These are phyloP conservation scores for Talaromyces borbonicus DNA, from an alignment of 495 filamentous ascomycete genomes.

Conservation along the genomic window DNA sequence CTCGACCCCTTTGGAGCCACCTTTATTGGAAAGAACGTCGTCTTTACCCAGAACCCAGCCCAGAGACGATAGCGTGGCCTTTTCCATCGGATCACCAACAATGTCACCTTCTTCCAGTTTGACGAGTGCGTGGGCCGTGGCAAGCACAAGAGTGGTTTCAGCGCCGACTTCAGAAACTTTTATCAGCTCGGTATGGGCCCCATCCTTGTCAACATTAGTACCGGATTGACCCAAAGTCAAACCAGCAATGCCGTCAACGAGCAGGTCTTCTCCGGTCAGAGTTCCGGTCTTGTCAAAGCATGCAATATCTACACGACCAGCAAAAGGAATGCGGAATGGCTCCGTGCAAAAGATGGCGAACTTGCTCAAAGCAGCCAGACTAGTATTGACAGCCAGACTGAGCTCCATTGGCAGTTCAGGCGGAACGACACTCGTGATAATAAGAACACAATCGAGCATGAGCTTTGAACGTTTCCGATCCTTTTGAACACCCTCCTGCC, in stretches of 20 bases:
- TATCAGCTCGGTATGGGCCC: slow-evolving; percentile 65
- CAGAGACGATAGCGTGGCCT: slow-evolving; percentile 79
- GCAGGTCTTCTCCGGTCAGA: slow-evolving; percentile 90
- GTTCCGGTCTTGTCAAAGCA: slow-evolving; percentile 99
- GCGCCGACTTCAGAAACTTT: slow-evolving; percentile 54
- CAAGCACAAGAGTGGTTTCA: slow-evolving; percentile 86
- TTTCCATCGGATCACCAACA: slow-evolving; percentile 98
- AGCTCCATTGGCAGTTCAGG: slow-evolving; percentile 98
- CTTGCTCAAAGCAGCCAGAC: slow-evolving; percentile 85
- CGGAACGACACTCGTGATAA: slow-evolving; percentile 93
- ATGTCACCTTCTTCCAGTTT: slow-evolving; percentile 95
- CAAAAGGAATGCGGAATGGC: slow-evolving; percentile 97
- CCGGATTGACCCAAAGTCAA: slow-evolving; percentile 58
- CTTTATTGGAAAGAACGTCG: slow-evolving; percentile 56
- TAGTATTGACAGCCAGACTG: slow-evolving; percentile 96
- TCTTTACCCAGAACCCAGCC: slow-evolving; percentile 87
- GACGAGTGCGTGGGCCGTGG: slow-evolving; percentile 90
- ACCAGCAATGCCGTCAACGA: slow-evolving; percentile 95
- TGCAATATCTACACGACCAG: slow-evolving; percentile 89
- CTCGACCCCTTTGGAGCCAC: slow-evolving; percentile 36
- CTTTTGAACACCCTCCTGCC: slow-evolving; percentile 86
- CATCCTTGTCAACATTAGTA: slow-evolving; percentile 63
- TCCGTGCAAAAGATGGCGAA: slow-evolving; percentile 98
- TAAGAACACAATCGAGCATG: slow-evolving; percentile 92
- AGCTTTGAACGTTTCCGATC: slow-evolving; percentile 97